phyloP scores from a whole-genome alignment of 768 basidiomycete genomes.

The Fomitopsis pulvina region DNA sequence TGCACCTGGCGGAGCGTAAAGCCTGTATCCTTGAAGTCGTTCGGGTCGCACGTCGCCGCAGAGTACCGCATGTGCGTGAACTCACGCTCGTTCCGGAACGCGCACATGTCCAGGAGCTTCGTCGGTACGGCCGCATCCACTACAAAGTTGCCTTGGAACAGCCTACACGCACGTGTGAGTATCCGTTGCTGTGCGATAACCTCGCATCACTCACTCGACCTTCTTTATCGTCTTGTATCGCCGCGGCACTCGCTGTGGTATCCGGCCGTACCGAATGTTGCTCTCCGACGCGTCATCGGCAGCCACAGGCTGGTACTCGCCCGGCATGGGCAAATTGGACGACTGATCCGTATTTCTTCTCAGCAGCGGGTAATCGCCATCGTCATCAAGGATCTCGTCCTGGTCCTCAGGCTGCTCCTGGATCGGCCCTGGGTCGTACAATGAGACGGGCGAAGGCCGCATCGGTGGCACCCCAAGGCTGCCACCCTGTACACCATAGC shows the following conservation, averaged over 20 bases:
- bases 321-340: conserved; percentile 33
- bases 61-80: conserved; percentile 96
- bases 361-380: conserved; percentile 65
- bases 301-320: conserved; percentile 32
- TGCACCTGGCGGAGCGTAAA: conserved; percentile 89
- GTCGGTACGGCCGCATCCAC: conserved; percentile 85
- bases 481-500: conserved; percentile 5
- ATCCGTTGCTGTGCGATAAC: not conserved
- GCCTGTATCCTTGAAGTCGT: conserved; percentile 74
- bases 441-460: conserved; percentile 6
- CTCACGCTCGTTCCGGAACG: conserved; percentile 73
- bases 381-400: conserved; percentile 39
- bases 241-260: conserved; percentile 85
- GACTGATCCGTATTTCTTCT: conserved; percentile 23
- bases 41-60: conserved; percentile 94
- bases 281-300: conserved; percentile 31
- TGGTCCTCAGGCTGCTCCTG: conserved; percentile 32
- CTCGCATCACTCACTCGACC: conserved; percentile 57
- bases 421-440: conserved; percentile 3
- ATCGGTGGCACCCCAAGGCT: conserved; percentile 8
- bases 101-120: conserved; percentile 84
- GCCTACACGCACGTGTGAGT: conserved; percentile 27
- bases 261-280: conserved; percentile 82
- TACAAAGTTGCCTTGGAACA: conserved; percentile 93
- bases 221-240: conserved; percentile 92